phyloP scores from a whole-genome alignment of 345 rosid species.

The Brassica cretica region DNA sequence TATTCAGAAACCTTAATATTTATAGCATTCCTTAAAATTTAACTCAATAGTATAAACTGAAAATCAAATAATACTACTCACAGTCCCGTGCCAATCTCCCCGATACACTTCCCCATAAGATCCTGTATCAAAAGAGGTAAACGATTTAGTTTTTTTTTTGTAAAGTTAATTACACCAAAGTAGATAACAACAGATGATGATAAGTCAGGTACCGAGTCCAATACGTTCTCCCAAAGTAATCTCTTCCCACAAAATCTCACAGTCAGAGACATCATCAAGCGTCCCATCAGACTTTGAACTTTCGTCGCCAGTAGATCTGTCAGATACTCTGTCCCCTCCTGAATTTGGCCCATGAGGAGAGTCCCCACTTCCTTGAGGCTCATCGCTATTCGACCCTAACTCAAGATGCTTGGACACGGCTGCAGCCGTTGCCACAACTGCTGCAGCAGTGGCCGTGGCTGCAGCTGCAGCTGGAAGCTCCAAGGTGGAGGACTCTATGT shows the following conservation, averaged over 20 bases:
- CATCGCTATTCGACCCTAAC: conserved; percentile 50
- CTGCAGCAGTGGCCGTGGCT: conserved; percentile 96
- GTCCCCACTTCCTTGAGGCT: conserved; percentile 41
- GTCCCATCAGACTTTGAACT: conserved; percentile 61
- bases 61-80: conserved; percentile 49
- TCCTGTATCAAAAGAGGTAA: conserved; percentile 56
- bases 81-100: conserved; percentile 99
- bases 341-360: conserved; percentile 42
- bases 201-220: conserved; percentile 77
- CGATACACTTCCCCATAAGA: conserved; percentile 98
- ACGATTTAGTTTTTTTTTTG: conserved; percentile 13
- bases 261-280: conserved; percentile 76
- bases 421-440: conserved; percentile 79
- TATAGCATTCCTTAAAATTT: not conserved
- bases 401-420: conserved; percentile 73
- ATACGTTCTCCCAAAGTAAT: conserved; percentile 90
- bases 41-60: not conserved
- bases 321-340: conserved; percentile 69
- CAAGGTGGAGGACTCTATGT: conserved; percentile 46
- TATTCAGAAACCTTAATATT: conserved; percentile 4
- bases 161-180: conserved; percentile 28
- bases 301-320: conserved; percentile 57
- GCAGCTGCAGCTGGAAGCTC: conserved; percentile 95
- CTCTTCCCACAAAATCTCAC: conserved; percentile 90
- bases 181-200: conserved; percentile 27